Evolutionary conservation across 176 grass and related monocot genomes (phyloP).

Genomic region (Triticum timopheevii): DNA sequence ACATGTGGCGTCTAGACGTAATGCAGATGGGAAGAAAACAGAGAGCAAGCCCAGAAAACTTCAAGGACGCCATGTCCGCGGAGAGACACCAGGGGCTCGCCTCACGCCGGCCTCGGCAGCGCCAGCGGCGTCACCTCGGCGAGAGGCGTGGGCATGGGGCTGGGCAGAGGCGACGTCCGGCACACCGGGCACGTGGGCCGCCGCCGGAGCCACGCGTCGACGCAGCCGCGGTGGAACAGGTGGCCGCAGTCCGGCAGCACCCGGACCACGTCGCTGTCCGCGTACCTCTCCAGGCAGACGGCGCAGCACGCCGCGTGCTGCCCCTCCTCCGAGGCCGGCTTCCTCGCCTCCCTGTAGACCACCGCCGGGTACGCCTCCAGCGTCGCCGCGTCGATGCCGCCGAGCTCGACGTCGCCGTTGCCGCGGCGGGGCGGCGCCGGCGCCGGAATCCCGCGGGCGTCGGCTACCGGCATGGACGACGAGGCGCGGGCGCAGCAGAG

Average conservation of each 20-base stretch:
- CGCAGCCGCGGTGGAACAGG: not conserved
- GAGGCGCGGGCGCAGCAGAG: slow-evolving; percentile 49
- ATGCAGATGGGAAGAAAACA: not conserved
- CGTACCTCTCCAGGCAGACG: slow-evolving; percentile 11
- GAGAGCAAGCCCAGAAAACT: not conserved
- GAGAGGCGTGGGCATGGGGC: not conserved
- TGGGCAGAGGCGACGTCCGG: not conserved
- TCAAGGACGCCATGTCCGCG: not conserved
- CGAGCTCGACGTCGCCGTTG: slow-evolving; percentile 19
- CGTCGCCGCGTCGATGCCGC: slow-evolving; percentile 64
- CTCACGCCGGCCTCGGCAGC: not conserved
- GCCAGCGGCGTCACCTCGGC: slow-evolving; percentile 3
- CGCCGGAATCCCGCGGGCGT: not conserved
- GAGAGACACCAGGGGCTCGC: not conserved
- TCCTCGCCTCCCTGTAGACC: slow-evolving; percentile 42
- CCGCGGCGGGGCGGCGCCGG: not conserved
- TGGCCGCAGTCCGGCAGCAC: not conserved
- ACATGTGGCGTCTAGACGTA: no score
- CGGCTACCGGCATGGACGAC: not conserved
- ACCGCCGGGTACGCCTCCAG: slow-evolving; percentile 60
- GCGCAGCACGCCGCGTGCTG: not conserved
- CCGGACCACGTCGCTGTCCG: not conserved
- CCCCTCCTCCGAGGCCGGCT: not conserved
- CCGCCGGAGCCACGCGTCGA: not conserved
- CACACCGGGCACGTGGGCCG: not conserved